A percentile compares a stretch with the other conserved stretches of the same genome.
These are phyloP conservation scores for Pythium brachiatum DNA, from an alignment of 352 stramenopile genomes.

Conservation along the genomic window DNA sequence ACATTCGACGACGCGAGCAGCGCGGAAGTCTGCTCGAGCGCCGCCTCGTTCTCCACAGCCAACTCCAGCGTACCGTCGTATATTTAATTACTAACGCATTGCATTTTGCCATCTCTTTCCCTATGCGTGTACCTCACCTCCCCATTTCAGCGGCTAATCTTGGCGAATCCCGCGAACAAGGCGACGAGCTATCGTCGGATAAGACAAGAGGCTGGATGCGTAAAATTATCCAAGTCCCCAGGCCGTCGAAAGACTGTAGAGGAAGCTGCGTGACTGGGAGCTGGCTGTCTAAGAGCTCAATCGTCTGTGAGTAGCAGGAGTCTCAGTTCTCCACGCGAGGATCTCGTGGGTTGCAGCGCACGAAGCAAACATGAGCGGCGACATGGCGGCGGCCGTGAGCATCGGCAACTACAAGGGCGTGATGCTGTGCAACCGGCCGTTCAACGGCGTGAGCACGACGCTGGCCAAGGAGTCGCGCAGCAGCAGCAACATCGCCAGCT, in stretches of 20 bases:
- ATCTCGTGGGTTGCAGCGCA: neutral
- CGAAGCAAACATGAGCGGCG: conserved; percentile 30
- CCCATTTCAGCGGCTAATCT: neutral
- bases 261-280: neutral
- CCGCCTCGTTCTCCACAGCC: neutral
- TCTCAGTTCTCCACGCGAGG: neutral
- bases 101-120: conserved; percentile 14
- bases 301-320: no score
- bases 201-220: neutral
- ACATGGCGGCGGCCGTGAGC: conserved; percentile 48
- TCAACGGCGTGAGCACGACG: conserved; percentile 82
- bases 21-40: conserved; percentile 1
- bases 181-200: neutral
- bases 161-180: neutral
- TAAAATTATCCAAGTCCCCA: conserved; percentile 3
- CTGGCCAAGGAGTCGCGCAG: conserved; percentile 53
- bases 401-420: conserved; percentile 96
- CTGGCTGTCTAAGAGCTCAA: no score
- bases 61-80: conserved; percentile 19
- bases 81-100: conserved; percentile 32
- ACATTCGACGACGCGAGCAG: neutral
- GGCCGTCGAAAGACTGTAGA: neutral
- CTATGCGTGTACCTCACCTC: neutral
- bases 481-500: conserved; percentile 31
- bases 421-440: conserved; percentile 94